Evolutionary conservation across 2,329 filamentous ascomycete species (phyloP).

Genomic region (Venturia asperata): DNA sequence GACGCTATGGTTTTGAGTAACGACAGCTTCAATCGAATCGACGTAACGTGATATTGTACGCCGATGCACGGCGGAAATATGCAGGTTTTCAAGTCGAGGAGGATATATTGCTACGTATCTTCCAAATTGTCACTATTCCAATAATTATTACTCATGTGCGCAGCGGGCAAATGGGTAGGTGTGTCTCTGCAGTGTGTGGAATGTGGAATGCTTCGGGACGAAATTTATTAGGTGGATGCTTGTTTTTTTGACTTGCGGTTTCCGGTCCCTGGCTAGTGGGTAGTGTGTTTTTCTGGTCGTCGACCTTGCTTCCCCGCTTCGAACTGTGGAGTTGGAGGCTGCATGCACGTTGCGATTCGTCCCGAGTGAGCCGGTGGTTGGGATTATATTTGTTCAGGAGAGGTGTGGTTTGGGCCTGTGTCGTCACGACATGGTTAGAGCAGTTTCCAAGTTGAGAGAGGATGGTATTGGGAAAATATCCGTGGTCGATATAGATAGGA

Average conservation of each 20-base stretch:
- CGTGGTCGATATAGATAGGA: neutral
- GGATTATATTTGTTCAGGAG: neutral
- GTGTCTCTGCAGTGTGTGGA: neutral
- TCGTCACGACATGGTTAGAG: neutral
- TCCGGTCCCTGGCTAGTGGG: conserved; percentile 10
- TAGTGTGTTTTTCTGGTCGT: neutral
- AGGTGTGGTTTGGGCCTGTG: neutral
- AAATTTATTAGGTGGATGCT: neutral
- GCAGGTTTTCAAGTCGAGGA: neutral
- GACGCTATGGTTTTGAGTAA: neutral
- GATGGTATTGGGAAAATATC: too few relatives aligned
- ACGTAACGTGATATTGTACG: neutral
- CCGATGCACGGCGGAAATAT: neutral
- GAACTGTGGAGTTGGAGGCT: neutral
- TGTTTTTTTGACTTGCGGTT: neutral
- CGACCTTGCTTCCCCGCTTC: conserved; percentile 10
- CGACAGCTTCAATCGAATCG: conserved; percentile 3
- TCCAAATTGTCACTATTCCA: neutral
- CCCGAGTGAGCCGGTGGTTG: neutral
- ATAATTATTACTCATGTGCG: neutral
- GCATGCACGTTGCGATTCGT: neutral
- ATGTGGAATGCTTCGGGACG: neutral
- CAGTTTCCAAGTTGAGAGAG: neutral
- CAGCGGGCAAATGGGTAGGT: neutral
- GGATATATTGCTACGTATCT: neutral